Conservation (phyloP, 495 filamentous ascomycete species). For the Evansstolkia leycettana region DNA sequence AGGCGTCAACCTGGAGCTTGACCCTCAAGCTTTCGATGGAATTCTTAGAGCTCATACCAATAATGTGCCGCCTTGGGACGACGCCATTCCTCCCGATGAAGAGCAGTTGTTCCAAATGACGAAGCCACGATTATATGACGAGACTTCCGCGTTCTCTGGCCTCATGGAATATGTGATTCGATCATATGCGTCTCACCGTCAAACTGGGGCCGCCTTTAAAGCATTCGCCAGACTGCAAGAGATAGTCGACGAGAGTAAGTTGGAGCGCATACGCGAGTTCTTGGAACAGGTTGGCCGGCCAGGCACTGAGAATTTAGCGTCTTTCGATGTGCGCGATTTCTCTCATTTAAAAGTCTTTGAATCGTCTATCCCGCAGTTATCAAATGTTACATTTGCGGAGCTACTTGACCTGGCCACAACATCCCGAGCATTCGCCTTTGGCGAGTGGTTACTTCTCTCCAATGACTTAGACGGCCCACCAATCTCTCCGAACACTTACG, state of each 20-base stretch:
- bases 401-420: constrained; percentile 42
- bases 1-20: constrained; percentile 21
- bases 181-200: constrained; percentile 11
- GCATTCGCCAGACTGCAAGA: constrained; percentile 24
- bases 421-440: constrained; percentile 34
- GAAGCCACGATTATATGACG: constrained; percentile 23
- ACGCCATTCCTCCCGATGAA: constrained; percentile 7
- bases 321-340: constrained; percentile 9
- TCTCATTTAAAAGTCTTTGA: constrained; percentile 10
- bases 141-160: constrained; percentile 22
- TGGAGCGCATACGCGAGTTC: constrained; percentile 24
- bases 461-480: constrained; percentile 44
- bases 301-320: constrained; percentile 6
- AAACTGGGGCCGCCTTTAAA: constrained; percentile 17
- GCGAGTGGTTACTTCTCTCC: constrained; percentile 42
- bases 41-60: constrained; percentile 20
- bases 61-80: constrained; percentile 26
- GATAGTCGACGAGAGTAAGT: constrained; percentile 27
- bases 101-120: constrained; percentile 11
- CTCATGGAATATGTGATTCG: constrained; percentile 26
- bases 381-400: constrained; percentile 31
- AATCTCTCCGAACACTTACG: constrained; percentile 35
- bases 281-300: constrained; percentile 13
- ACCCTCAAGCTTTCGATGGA: constrained; percentile 26
- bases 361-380: constrained; percentile 33